phyloP scores from a whole-genome alignment of 176 grass and related monocot species.

The Ampelocalamus luodianensis region DNA sequence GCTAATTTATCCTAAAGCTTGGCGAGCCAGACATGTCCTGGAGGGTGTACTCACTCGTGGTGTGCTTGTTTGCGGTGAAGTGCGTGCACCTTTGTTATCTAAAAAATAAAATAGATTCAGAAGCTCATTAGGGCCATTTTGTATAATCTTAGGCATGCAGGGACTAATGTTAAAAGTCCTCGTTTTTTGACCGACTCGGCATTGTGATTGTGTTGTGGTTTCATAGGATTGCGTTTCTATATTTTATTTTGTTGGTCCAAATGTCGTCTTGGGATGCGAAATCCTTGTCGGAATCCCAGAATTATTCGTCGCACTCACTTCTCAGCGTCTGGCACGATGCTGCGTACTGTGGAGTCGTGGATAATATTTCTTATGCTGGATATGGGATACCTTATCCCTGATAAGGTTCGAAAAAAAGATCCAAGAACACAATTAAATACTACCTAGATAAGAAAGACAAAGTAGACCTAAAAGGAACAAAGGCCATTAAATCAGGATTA shows the following conservation, averaged over 20 bases:
- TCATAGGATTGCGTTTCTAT: background rate
- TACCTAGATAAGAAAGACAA: too few relatives aligned
- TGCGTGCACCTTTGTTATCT: too few relatives aligned
- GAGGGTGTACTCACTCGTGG: too few relatives aligned
- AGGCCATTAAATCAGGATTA: too few relatives aligned
- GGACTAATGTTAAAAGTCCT: background rate
- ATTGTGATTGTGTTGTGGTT: background rate
- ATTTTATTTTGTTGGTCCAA: background rate
- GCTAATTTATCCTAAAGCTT: too few relatives aligned
- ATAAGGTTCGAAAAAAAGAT: background rate
- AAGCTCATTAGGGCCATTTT: too few relatives aligned
- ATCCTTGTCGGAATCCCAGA: background rate
- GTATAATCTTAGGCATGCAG: background rate
- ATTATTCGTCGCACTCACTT: background rate
- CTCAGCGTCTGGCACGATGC: background rate
- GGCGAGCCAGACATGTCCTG: too few relatives aligned
- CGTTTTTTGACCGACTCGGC: background rate
- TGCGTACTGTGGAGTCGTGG: too few relatives aligned
- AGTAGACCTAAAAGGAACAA: too few relatives aligned
- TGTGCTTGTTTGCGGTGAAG: too few relatives aligned
- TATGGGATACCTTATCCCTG: background rate
- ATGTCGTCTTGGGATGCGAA: conserved; percentile 10
- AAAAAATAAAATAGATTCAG: too few relatives aligned
- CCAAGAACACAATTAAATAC: too few relatives aligned
- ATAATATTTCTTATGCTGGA: background rate